These are phyloP conservation scores for Macaranga tanarius DNA, from an alignment of 441 rosid genomes.

Conservation along the genomic window DNA sequence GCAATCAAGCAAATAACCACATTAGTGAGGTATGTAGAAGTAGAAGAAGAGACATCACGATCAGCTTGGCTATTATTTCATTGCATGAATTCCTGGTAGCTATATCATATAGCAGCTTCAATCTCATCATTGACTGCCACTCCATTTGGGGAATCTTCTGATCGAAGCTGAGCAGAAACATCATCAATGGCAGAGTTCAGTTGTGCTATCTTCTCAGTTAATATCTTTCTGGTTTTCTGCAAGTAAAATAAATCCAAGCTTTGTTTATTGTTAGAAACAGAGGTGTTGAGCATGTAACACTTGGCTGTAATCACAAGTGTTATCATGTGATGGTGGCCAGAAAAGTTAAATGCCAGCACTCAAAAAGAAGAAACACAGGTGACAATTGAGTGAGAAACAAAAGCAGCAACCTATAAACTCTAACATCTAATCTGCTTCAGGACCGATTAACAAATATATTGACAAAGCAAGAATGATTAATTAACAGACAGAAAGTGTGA, in stretches of 20 bases:
- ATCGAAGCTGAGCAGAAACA: constrained; percentile 44
- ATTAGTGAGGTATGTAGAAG: not conserved
- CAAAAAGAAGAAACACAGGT: not conserved
- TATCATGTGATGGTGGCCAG: not conserved
- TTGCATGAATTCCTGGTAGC: constrained; percentile 18
- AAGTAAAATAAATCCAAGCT: constrained; percentile 18
- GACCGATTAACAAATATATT: not conserved
- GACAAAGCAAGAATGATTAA: constrained; percentile 3
- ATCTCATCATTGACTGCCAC: constrained; percentile 56
- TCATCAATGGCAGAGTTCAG: constrained; percentile 54
- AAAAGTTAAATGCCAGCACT: not conserved
- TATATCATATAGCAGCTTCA: constrained; percentile 58
- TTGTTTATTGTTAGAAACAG: not conserved
- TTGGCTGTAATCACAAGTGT: not conserved
- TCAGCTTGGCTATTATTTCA: constrained; percentile 26
- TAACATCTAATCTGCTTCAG: not conserved
- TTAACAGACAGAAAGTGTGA: not conserved
- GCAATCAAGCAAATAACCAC: not conserved
- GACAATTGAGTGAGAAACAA: not conserved
- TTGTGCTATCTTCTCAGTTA: constrained; percentile 49
- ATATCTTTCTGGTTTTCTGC: constrained; percentile 69
- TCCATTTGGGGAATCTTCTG: constrained; percentile 52
- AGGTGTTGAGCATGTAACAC: not conserved
- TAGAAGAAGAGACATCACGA: constrained; percentile 14
- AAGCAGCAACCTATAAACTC: not conserved